These are phyloP conservation scores for Castanea mollissima DNA, from an alignment of 306 rosid genomes.

Conservation along the genomic window DNA sequence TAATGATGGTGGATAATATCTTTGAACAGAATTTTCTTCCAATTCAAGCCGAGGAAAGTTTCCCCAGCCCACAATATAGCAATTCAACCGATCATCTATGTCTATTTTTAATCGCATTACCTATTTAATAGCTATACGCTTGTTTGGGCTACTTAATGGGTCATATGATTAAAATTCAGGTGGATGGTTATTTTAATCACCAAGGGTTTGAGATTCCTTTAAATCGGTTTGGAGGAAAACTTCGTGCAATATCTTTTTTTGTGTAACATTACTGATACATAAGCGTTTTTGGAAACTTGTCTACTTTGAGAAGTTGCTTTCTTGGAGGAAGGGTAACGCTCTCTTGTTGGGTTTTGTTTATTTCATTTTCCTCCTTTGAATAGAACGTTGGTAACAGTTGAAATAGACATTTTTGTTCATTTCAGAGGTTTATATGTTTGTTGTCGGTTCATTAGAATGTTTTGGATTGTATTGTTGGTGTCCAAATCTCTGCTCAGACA, in stretches of 20 bases:
- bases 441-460: conserved; percentile 4
- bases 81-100: too few species aligned
- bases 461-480: conserved; percentile 2
- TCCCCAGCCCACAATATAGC: too few species aligned
- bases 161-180: conserved; percentile 7
- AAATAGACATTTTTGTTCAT: neutral
- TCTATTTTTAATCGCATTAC: too few species aligned
- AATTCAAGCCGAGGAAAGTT: too few species aligned
- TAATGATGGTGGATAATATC: conserved; percentile 12
- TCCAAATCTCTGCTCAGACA: conserved; percentile 1
- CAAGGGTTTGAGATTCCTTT: too few species aligned
- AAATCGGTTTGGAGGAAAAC: too few species aligned
- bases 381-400: conserved; percentile 14
- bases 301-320: neutral
- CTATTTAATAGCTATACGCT: conserved; percentile 23
- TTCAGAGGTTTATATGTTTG: conserved; percentile 11
- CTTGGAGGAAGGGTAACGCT: conserved; percentile 10
- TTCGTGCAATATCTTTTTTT: neutral
- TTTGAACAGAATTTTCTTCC: too few species aligned
- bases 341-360: conserved; percentile 8
- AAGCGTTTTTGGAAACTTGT: conserved; percentile 5
- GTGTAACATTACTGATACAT: conserved; percentile 17
- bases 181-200: neutral
- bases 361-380: conserved; percentile 2
- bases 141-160: neutral